Percentiles rank a stretch among this genome's conserved stretches.
Evolutionary conservation across 306 rosid species (phyloP).

Genomic region (Quercus wislizeni): DNA sequence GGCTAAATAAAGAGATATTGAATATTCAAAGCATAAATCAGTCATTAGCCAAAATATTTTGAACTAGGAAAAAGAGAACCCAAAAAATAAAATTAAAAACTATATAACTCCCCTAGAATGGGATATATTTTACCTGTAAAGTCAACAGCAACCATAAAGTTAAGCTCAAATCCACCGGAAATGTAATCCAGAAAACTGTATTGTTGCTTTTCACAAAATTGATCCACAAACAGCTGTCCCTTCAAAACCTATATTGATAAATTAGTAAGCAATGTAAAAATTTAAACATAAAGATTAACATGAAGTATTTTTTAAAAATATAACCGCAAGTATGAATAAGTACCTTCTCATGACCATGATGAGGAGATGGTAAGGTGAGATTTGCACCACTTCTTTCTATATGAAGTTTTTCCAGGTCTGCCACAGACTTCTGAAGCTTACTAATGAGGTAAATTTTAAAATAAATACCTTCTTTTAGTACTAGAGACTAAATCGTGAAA

Average conservation of each 20-base stretch:
- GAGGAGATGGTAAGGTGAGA: not conserved
- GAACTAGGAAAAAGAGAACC: too few species aligned
- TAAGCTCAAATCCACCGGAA: constrained; percentile 82
- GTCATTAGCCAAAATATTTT: too few species aligned
- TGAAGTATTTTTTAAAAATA: not conserved
- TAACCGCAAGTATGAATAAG: constrained; percentile 11
- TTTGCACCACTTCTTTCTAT: too few species aligned
- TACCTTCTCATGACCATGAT: constrained; percentile 56
- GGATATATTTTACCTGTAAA: constrained; percentile 57
- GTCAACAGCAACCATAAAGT: constrained; percentile 91
- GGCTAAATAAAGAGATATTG: too few species aligned
- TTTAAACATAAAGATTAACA: not conserved
- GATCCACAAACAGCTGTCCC: constrained; percentile 82
- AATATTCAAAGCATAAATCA: too few species aligned
- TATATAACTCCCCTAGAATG: not conserved
- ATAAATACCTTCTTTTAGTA: too few species aligned
- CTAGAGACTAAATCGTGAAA: too few species aligned
- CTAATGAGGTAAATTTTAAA: too few species aligned
- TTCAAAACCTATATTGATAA: constrained; percentile 48
- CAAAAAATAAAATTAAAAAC: too few species aligned
- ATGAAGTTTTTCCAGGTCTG: too few species aligned
- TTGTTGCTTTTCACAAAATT: constrained; percentile 55
- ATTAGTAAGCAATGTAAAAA: not conserved
- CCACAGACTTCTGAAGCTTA: too few species aligned
- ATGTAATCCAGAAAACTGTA: constrained; percentile 86